Evolutionary conservation across 2,329 filamentous ascomycete genomes (phyloP).

Genomic region (Phialophora macrospora): DNA sequence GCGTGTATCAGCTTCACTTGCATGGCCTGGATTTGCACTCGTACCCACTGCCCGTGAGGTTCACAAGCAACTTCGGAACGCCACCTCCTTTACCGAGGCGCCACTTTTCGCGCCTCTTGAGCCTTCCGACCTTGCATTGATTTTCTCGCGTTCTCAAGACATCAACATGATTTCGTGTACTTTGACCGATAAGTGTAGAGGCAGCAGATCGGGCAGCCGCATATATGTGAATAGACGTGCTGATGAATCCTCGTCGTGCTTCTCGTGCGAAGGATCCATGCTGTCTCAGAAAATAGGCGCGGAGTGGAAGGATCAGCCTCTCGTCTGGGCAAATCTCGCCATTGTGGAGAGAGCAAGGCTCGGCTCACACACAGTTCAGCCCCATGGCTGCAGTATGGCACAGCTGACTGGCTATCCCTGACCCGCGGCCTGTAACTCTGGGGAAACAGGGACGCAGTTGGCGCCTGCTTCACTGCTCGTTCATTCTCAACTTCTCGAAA

Average conservation of each 20-base stretch:
- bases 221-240: neutral
- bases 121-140: neutral
- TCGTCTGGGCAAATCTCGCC: neutral
- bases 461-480: conserved; percentile 1
- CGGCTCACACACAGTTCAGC: neutral
- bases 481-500: conserved; percentile 4
- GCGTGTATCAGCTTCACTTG: neutral
- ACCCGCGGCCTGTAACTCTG: neutral
- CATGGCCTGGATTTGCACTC: neutral
- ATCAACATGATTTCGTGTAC: neutral
- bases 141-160: neutral
- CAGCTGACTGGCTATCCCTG: neutral
- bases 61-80: neutral
- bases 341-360: neutral
- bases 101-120: neutral
- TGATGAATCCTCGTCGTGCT: neutral
- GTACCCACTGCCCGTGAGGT: neutral
- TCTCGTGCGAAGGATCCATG: neutral
- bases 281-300: neutral
- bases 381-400: neutral
- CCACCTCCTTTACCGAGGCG: neutral
- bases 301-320: neutral
- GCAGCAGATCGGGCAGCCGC: neutral
- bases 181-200: neutral
- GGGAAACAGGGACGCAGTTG: neutral